phyloP scores from a whole-genome alignment of 2,329 filamentous ascomycete genomes.

The Lachnellula occidentalis region DNA sequence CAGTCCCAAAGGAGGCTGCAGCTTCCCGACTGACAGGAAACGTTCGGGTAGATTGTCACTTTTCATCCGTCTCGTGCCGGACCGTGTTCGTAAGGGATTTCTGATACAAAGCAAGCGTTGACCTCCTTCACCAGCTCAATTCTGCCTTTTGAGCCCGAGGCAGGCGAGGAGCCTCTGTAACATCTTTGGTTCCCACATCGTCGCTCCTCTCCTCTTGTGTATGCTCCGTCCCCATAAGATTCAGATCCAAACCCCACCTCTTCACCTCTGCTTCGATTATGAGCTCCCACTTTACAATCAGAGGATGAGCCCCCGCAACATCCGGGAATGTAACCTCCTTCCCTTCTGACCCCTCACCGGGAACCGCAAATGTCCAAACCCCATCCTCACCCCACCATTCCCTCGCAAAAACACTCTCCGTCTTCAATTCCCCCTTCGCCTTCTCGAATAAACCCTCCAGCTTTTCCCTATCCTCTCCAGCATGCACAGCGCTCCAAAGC shows the following conservation, averaged over 20 bases:
- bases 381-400: constrained; percentile 67
- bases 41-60: no score
- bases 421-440: constrained; percentile 55
- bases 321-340: constrained; percentile 50
- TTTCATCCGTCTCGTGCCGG: no score
- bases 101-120: neutral
- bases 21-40: no score
- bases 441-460: constrained; percentile 36
- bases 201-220: neutral
- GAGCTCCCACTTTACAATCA: constrained; percentile 56
- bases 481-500: constrained; percentile 46
- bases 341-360: constrained; percentile 32
- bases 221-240: constrained; percentile 22
- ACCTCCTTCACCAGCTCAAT: constrained; percentile 7
- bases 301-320: constrained; percentile 62
- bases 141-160: constrained; percentile 1
- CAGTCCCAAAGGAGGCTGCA: no score
- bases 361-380: constrained; percentile 61
- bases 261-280: constrained; percentile 38
- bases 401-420: constrained; percentile 56
- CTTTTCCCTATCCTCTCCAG: constrained; percentile 19
- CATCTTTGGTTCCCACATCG: neutral
- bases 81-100: neutral
- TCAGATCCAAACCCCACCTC: constrained; percentile 35
- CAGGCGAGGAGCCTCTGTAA: neutral